Conservation (phyloP, 1,284 basidiomycete genomes). For the Malassezia vespertilionis region DNA sequence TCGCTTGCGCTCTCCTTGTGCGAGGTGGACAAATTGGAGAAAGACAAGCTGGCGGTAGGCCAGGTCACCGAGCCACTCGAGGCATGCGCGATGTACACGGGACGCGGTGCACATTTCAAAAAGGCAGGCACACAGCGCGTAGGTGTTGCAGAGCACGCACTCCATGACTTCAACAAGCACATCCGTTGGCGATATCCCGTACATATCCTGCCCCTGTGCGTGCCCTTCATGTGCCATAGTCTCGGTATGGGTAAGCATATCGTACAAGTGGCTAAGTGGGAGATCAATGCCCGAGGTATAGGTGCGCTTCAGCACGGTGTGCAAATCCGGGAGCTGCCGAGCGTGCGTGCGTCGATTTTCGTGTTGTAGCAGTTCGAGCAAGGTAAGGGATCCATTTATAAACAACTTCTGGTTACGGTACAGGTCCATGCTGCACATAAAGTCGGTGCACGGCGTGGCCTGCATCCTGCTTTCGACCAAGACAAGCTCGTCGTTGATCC, state of each 20-base stretch:
- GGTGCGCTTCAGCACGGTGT: constrained; percentile 5
- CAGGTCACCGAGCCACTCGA: constrained; percentile 89
- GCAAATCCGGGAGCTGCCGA: constrained; percentile 12
- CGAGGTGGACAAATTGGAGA: constrained; percentile 49
- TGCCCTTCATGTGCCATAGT: background rate
- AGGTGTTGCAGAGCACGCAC: constrained; percentile 84
- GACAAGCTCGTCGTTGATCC: background rate
- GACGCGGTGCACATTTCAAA: constrained; percentile 67
- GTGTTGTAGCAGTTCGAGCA: constrained; percentile 8
- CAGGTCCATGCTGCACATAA: background rate
- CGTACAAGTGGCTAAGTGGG: background rate
- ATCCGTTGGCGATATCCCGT: background rate
- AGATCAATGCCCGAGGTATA: background rate
- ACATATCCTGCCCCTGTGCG: too few species aligned
- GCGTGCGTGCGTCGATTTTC: background rate
- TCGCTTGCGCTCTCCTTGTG: background rate
- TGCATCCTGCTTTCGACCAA: background rate
- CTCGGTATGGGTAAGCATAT: background rate
- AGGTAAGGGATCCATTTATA: background rate
- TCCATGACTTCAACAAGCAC: constrained; percentile 3
- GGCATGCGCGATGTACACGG: constrained; percentile 70
- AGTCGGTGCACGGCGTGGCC: background rate
- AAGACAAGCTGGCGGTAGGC: constrained; percentile 89
- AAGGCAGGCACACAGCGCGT: constrained; percentile 80
- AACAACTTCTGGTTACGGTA: background rate